phyloP scores from a whole-genome alignment of 2,329 filamentous ascomycete species.

The Chaetomiaceae sp. region DNA sequence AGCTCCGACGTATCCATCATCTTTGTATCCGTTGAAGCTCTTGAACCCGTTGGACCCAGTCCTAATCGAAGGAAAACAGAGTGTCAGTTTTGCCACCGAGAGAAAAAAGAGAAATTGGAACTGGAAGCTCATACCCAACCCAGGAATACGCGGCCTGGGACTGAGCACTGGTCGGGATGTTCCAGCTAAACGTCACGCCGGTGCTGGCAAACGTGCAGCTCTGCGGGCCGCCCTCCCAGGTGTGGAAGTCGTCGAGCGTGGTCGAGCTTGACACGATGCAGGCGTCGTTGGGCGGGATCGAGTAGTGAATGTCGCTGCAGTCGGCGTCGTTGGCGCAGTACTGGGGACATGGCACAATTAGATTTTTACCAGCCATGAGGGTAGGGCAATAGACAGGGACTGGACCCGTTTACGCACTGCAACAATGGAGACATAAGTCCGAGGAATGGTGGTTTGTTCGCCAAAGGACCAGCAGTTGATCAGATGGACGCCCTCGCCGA shows the following conservation, averaged over 20 bases:
- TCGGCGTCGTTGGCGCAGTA: slow-evolving; percentile 23
- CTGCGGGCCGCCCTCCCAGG: slow-evolving; percentile 16
- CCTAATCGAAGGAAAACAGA: neutral
- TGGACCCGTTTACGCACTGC: too few species aligned
- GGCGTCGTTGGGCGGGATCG: slow-evolving; percentile 1
- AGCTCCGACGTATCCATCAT: neutral
- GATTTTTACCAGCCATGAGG: too few species aligned
- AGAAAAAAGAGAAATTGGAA: neutral
- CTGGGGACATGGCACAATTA: too few species aligned
- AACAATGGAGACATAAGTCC: too few species aligned
- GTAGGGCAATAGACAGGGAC: too few species aligned
- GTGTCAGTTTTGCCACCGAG: neutral
- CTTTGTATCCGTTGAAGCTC: slow-evolving; percentile 5
- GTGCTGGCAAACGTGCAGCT: slow-evolving; percentile 1
- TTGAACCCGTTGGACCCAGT: slow-evolving; percentile 1
- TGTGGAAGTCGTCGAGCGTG: slow-evolving; percentile 4
- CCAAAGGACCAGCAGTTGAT: too few species aligned
- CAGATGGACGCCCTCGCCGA: too few species aligned
- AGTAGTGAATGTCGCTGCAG: slow-evolving; percentile 12
- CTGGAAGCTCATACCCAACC: neutral
- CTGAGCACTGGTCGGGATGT: neutral
- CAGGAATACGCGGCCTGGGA: neutral
- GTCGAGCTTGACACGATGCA: slow-evolving; percentile 6
- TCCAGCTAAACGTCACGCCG: slow-evolving; percentile 7
- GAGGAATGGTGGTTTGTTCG: too few species aligned